Base-by-base conservation (phyloP, 495 filamentous ascomycete species). In the Parmelia sp. region DNA sequence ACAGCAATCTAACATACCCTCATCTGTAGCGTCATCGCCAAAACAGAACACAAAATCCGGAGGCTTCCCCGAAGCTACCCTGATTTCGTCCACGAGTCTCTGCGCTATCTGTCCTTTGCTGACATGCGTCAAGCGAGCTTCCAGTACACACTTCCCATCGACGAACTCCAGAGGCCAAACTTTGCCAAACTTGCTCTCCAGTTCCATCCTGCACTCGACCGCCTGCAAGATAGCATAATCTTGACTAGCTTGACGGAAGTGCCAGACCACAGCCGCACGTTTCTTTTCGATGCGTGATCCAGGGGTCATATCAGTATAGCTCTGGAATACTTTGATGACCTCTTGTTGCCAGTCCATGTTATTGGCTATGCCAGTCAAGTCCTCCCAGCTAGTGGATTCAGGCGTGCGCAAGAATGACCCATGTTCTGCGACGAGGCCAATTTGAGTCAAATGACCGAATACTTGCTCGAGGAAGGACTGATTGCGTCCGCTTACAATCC, bases 21-120 rank as follows among this genome's bases (percentile, higher is more conserved):
- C 94, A 74, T 98, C 94, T 15, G 94, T 97, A 64, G 92, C 94
- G 69, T 98, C 94, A 74, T 98, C 94, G 29, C 94, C 94, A 40
- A 90, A 77, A 71, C 94, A 98, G 45, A 97, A 76, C 33, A 93
- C 86, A 67, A 97, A 96, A 35, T 90, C 89, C 0, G 91, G 81
- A 21, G 77, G 73, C 56, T 82, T 72, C 19, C 70, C 76, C 19
- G 53, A 15, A 66, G 77, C 68, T 64, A 80, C 77, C 70, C 78
- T 77, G 23, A 68, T 70, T 9, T 84, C 82, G 27, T 81, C 75
- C 57, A 96, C 83, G 40, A 98, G 79, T 19, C 84, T 82, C 71
- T 89, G 92, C 17, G 84, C 89, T 62, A 96, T 96, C 76, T 91
- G 91, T 2, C 94, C 94, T 74, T 97, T 98, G 79, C 96, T 97